Evolutionary conservation across 2,329 filamentous ascomycete genomes (phyloP).

Genomic region (Ophiostoma quercus): DNA sequence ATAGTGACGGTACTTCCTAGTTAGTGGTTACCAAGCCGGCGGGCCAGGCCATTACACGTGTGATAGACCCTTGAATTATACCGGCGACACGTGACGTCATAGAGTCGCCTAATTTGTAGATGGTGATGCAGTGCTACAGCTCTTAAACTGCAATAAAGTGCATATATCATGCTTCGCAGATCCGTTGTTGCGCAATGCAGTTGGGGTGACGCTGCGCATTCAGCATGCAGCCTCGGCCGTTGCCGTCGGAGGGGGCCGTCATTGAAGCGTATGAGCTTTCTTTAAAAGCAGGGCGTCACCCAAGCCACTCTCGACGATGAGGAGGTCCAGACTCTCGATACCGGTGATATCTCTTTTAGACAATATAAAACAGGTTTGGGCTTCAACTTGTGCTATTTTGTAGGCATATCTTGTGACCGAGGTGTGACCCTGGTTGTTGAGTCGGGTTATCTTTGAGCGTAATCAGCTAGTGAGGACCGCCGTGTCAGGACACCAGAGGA

Average conservation of each 20-base stretch:
- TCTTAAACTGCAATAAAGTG: too few relatives aligned
- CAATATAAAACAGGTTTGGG: background rate
- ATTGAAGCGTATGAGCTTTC: too few relatives aligned
- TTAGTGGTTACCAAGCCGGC: background rate
- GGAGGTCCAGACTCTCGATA: background rate
- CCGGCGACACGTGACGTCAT: background rate
- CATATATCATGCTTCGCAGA: too few relatives aligned
- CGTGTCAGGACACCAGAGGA: background rate
- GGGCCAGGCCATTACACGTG: background rate
- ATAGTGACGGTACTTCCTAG: background rate
- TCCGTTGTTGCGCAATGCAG: too few relatives aligned
- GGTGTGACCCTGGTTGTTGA: background rate
- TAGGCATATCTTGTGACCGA: background rate
- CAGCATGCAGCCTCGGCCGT: background rate
- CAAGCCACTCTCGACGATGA: background rate
- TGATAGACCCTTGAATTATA: background rate
- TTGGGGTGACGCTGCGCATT: too few relatives aligned
- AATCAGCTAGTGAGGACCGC: background rate
- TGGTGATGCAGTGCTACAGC: too few relatives aligned
- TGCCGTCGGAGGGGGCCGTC: background rate
- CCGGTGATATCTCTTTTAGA: background rate
- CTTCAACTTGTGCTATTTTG: background rate
- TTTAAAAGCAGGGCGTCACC: background rate
- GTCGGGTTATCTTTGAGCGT: background rate
- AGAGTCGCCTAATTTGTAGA: too few relatives aligned